Percentiles rank a stretch among this genome's conserved stretches.
These are phyloP conservation scores for Pezicula carpinea DNA, from an alignment of 2,329 filamentous ascomycete genomes.

Conservation along the genomic window DNA sequence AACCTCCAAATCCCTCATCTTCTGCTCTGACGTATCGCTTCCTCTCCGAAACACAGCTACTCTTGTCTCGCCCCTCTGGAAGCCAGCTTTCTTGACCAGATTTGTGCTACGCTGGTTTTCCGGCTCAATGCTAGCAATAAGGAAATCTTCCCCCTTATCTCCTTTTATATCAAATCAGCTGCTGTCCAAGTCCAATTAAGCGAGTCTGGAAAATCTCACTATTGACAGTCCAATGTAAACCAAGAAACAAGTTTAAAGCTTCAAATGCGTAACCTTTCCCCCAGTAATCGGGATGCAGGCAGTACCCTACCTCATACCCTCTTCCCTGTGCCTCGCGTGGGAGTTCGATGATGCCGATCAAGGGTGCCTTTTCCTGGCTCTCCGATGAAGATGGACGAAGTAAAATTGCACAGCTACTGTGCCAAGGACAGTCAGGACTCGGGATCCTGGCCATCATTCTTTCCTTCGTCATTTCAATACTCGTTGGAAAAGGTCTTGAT, in stretches of 20 bases:
- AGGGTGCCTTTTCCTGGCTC: not conserved
- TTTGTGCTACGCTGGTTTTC: no score
- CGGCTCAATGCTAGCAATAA: no score
- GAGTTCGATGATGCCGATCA: conserved; percentile 12
- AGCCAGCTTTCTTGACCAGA: no score
- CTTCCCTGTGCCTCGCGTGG: not conserved
- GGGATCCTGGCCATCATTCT: conserved; percentile 3
- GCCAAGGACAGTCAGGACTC: conserved; percentile 10
- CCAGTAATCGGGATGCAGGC: conserved; percentile 11
- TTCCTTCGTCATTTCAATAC: not conserved
- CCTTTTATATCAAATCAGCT: no score
- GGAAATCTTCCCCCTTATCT: no score
- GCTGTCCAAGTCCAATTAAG: no score
- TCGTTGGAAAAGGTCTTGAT: no score
- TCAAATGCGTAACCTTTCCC: conserved; percentile 14
- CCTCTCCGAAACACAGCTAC: no score
- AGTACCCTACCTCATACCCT: conserved; percentile 11
- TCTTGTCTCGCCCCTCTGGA: no score
- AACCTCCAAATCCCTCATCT: no score
- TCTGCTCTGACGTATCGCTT: no score
- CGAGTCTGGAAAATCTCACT: no score
- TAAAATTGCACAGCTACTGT: conserved; percentile 19
- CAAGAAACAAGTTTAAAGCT: conserved; percentile 9
- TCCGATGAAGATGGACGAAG: conserved; percentile 4
- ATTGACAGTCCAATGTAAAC: conserved; percentile 1